These are phyloP conservation scores for Podospora australis DNA, from an alignment of 495 filamentous ascomycete species.

Conservation along the genomic window DNA sequence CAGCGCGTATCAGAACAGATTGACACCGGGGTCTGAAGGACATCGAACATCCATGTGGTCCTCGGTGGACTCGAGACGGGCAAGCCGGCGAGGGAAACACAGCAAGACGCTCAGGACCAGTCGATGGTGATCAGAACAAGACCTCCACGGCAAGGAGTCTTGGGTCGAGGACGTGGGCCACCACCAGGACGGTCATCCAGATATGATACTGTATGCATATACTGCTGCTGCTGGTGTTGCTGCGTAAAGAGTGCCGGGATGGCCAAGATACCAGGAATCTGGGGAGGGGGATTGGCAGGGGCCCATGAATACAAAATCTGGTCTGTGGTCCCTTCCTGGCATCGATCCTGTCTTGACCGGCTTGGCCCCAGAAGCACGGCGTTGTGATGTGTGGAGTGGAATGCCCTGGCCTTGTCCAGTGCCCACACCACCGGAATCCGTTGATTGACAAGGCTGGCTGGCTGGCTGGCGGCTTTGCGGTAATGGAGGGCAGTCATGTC, in stretches of 20 bases:
- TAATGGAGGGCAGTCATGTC: conserved; percentile 7
- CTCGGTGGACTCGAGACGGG: conserved; percentile 12
- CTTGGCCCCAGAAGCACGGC: conserved; percentile 3
- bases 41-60: conserved; percentile 15
- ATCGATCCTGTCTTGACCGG: conserved; percentile 5
- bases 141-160: conserved; percentile 4
- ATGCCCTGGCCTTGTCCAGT: conserved; percentile 5
- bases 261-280: conserved; percentile 10
- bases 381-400: conserved; percentile 1
- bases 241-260: conserved; percentile 3
- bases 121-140: conserved; percentile 8
- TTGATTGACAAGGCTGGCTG: conserved; percentile 12
- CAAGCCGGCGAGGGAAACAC: conserved; percentile 12
- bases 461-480: too few relatives aligned
- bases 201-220: too few relatives aligned
- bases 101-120: conserved; percentile 12
- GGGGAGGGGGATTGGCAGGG: conserved; percentile 10
- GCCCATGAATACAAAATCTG: conserved; percentile 9
- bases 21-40: conserved; percentile 27
- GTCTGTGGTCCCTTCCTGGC: conserved; percentile 4
- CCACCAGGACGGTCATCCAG: conserved; percentile 4
- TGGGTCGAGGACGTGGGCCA: conserved; percentile 6
- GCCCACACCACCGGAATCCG: conserved; percentile 23
- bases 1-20: conserved; percentile 37
- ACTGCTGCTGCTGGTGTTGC: too few relatives aligned